These are phyloP conservation scores for Hygrocybe punicea DNA, from an alignment of 768 basidiomycete species.

Conservation along the genomic window DNA sequence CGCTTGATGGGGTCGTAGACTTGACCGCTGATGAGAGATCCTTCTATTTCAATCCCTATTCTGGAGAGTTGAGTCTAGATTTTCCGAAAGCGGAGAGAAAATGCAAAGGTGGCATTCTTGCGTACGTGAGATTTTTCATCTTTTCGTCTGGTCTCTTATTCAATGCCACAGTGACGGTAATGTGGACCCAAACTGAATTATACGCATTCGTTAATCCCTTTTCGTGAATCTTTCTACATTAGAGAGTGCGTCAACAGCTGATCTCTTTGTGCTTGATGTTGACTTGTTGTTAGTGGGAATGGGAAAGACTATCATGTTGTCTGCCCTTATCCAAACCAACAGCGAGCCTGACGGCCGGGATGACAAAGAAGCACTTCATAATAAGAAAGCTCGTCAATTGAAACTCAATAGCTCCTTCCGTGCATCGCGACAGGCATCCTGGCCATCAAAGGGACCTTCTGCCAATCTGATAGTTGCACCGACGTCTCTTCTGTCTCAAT, in stretches of 20 bases:
- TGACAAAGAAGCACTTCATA: slow-evolving; percentile 21
- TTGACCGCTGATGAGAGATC: slow-evolving; percentile 72
- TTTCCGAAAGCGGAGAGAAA: slow-evolving; percentile 79
- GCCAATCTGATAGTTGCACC: slow-evolving; percentile 92
- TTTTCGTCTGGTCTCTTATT: background rate
- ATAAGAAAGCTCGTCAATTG: slow-evolving; percentile 51
- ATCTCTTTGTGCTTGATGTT: slow-evolving; percentile 1
- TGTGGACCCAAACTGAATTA: slow-evolving; percentile 11
- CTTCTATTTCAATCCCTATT: slow-evolving; percentile 91
- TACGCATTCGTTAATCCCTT: slow-evolving; percentile 7
- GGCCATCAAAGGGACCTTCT: slow-evolving; percentile 35
- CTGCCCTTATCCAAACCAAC: slow-evolving; percentile 82
- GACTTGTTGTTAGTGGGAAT: slow-evolving; percentile 70
- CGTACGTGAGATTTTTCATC: slow-evolving; percentile 48
- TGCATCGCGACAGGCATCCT: slow-evolving; percentile 33
- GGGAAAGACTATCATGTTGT: slow-evolving; percentile 93
- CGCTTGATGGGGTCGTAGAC: slow-evolving; percentile 61
- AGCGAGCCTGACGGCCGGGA: slow-evolving; percentile 44
- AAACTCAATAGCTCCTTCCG: slow-evolving; percentile 65
- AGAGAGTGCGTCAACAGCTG: slow-evolving; percentile 48
- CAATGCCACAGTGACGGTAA: slow-evolving; percentile 40
- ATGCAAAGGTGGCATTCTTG: slow-evolving; percentile 85
- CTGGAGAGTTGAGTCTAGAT: slow-evolving; percentile 80
- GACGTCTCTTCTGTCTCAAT: slow-evolving; percentile 86
- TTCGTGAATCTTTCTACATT: background rate